Evolutionary conservation across 1,284 basidiomycete species (phyloP).

Genomic region (Cystobasidium slooffiae): DNA sequence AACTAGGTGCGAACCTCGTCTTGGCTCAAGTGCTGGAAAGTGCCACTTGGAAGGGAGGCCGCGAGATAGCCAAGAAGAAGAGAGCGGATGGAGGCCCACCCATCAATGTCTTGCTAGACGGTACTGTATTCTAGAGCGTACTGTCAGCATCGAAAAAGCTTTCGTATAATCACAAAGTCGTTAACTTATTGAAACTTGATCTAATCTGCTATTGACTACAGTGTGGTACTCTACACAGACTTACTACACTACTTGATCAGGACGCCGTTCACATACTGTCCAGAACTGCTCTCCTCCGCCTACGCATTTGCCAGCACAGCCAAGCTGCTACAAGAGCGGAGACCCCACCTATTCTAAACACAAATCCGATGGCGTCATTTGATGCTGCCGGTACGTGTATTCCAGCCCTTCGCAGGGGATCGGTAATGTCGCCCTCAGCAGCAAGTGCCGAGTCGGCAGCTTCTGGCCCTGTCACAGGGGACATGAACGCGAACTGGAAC

Average conservation of each 20-base stretch:
- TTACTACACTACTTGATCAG: neutral
- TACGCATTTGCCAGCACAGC: conserved; percentile 48
- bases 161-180: neutral
- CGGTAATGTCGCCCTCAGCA: neutral
- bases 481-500: conserved; percentile 35
- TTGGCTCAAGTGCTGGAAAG: conserved; percentile 89
- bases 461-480: neutral
- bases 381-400: conserved; percentile 32
- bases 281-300: conserved; percentile 20
- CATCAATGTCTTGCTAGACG: conserved; percentile 82
- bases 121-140: conserved; percentile 70
- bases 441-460: neutral
- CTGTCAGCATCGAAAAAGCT: neutral
- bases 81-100: conserved; percentile 79
- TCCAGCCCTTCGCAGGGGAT: conserved; percentile 14
- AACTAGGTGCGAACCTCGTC: conserved; percentile 64
- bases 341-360: conserved; percentile 51
- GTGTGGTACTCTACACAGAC: neutral
- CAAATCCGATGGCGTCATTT: conserved; percentile 49
- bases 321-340: conserved; percentile 47
- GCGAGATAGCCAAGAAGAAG: conserved; percentile 82
- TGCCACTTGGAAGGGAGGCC: conserved; percentile 90
- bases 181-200: too few species aligned
- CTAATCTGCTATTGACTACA: too few species aligned
- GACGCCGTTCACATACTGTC: neutral